Base-by-base conservation (phyloP, 495 filamentous ascomycete species). In the Hypoxylon lenormandii region DNA sequence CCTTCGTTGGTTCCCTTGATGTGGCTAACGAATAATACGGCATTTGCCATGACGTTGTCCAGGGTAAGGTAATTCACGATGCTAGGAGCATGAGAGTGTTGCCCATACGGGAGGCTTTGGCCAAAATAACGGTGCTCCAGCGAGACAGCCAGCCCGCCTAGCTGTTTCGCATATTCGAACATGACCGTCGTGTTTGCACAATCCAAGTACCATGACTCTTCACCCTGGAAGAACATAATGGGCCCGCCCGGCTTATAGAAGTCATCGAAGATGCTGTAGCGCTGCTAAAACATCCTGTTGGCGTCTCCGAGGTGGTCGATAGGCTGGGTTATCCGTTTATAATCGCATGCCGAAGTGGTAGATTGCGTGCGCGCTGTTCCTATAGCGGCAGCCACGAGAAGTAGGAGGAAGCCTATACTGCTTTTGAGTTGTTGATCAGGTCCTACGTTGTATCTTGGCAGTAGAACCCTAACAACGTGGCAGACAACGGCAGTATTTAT, bases 81-180 rank as follows among this genome's bases (percentile, higher is more conserved):
- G 22, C 21, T 59, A 13, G 45, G 45, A n/a, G 30, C 43, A 16
- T 49, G 62, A 15, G 33, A 51, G 7, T 21, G 19, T 19, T 58
- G 22, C 6, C 40, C 54, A 21, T 50, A 66, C 8, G 62, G 51
- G 5, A 57, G 51, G 46, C 62, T 66, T 21, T 57, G 42, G 22
- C 62, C 62, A 33, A 66, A 66, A 36, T 57, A 66, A 21, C 62
- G 52, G 33, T 66, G 62, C n/a, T 66, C 62, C 6, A 66, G 47
- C n/a, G 45, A 50, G 4, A 66, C 46, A 3, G 52, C 62, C 19
- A 66, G 8, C 6, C 51, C 62, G 1, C 54, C 62, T 12, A 66
- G 53, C 21, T 66, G 36, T 21, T 16, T 57, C 3, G 62, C 62
- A 18, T 50, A 66, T 4, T 66, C 45, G 28, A 48, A 57, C 45